Percentiles rank a stretch among this genome's conserved stretches.
These are phyloP conservation scores for Hibiscus mutabilis DNA, from an alignment of 345 rosid species.

Conservation along the genomic window DNA sequence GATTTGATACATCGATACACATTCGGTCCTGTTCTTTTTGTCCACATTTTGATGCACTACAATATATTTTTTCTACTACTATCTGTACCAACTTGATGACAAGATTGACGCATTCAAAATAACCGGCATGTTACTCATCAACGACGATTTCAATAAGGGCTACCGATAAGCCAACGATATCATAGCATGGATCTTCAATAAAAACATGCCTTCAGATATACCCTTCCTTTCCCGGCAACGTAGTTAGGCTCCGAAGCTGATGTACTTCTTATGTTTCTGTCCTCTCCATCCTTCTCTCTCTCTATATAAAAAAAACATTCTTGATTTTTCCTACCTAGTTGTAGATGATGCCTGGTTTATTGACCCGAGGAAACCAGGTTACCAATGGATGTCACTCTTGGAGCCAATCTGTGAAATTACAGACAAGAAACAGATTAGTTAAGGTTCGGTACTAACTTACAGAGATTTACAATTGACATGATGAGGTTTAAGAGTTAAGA, in stretches of 20 bases:
- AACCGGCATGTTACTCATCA: conserved; percentile 9
- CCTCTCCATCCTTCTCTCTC: neutral
- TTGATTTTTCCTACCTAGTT: neutral
- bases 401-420: conserved; percentile 29
- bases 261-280: neutral
- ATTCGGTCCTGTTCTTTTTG: neutral
- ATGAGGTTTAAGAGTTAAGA: neutral
- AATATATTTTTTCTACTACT: neutral
- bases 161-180: neutral
- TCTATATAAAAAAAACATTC: neutral
- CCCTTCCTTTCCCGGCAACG: neutral
- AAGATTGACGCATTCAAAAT: conserved; percentile 9
- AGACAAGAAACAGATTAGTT: neutral
- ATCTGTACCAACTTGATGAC: conserved; percentile 5
- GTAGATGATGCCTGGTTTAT: conserved; percentile 6
- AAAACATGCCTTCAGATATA: conserved; percentile 16
- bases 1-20: neutral
- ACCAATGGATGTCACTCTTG: conserved; percentile 18
- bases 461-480: neutral
- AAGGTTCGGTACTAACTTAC: neutral
- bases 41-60: neutral
- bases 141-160: neutral
- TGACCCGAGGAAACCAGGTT: neutral
- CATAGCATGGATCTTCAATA: neutral
- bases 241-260: conserved; percentile 15